Evolutionary conservation across 345 rosid genomes (phyloP), one percentile per base, ranked within the genome.

Genomic region (Gossypium rotundifolium): DNA sequence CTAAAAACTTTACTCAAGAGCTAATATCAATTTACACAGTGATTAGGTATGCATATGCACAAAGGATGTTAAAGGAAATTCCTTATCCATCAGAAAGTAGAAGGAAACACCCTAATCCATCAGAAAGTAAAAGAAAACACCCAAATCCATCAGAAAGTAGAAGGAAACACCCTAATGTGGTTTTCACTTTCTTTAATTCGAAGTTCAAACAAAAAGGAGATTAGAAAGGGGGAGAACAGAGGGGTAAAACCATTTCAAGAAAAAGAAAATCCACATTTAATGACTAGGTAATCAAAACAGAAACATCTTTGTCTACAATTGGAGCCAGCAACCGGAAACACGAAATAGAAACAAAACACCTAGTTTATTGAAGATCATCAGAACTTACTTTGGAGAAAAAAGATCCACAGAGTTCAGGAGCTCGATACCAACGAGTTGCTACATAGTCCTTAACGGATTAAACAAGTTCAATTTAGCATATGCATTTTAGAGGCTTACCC

Each of bases 381-480:
- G 17, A 33, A 71, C 89, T 88, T 86, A 95, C 97, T 84, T 94
- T 92, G 76, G 98, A 94, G 87, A 94, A 94, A 81, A 94, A 94
- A 1, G 98, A 94, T 70, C 98, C 98, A 76, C 99, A 95, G 42
- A 95, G 93, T 81, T 95, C 99, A 71, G 99, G 99, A 77, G 99
- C 99, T 76, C 99, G 93, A 77, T 95, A 95, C 99, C 98, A 95
- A 75, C 99, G 89, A 73, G 99, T 95, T 40, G 99, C 99, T 23
- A 95, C 99, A 87, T 95, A 95, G 82, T 95, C 99, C 99, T 95
- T 77, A 66, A 79, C 57, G 61, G 72, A 70, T 67, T 52, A 59
- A 61, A 75, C 27, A 75, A 62, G 14, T 75, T 70, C 46, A 65
- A 51, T 82, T 22, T 20, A 79, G 74, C 38, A 66, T 23, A 10